These are phyloP conservation scores for Didymella keratinophila DNA, from an alignment of 2,329 filamentous ascomycete species.

Conservation along the genomic window DNA sequence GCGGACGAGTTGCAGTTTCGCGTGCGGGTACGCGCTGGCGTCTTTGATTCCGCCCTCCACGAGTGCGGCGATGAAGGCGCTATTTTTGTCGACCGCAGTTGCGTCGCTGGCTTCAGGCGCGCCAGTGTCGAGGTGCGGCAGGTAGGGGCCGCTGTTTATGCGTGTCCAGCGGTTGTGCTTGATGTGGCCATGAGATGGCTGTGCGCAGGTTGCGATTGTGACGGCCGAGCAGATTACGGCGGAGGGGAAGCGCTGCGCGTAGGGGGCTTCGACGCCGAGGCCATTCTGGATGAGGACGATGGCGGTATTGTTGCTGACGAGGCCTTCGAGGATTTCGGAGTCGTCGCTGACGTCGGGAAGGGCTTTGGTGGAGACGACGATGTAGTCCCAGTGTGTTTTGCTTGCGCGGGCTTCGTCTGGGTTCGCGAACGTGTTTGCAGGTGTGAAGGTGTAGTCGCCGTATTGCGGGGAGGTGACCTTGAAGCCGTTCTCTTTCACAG, in stretches of 20 bases:
- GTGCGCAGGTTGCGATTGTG: constrained; percentile 73
- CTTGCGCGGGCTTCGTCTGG: constrained; percentile 62
- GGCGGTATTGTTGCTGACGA: constrained; percentile 62
- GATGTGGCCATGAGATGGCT: constrained; percentile 68
- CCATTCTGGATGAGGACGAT: constrained; percentile 76
- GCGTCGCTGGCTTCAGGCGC: constrained; percentile 30
- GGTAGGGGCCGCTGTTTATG: constrained; percentile 73
- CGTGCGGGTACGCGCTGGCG: constrained; percentile 69
- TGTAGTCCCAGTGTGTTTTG: constrained; percentile 66
- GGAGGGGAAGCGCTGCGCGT: constrained; percentile 66
- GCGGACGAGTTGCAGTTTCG: constrained; percentile 72
- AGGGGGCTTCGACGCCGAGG: constrained; percentile 73
- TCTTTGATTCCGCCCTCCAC: constrained; percentile 70
- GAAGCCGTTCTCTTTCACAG: constrained; percentile 69
- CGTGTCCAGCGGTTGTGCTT: constrained; percentile 78
- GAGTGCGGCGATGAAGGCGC: constrained; percentile 63
- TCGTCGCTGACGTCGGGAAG: constrained; percentile 71
- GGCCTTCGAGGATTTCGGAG: constrained; percentile 66
- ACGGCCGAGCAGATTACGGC: constrained; percentile 72
- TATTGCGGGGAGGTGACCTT: constrained; percentile 70
- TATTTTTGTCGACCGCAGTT: constrained; percentile 55
- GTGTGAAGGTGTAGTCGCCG: constrained; percentile 72
- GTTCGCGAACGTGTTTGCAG: constrained; percentile 67
- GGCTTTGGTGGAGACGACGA: constrained; percentile 75
- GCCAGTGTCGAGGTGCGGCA: constrained; percentile 56